Conservation (phyloP, 306 rosid species). For the Rubus parviflorus region DNA sequence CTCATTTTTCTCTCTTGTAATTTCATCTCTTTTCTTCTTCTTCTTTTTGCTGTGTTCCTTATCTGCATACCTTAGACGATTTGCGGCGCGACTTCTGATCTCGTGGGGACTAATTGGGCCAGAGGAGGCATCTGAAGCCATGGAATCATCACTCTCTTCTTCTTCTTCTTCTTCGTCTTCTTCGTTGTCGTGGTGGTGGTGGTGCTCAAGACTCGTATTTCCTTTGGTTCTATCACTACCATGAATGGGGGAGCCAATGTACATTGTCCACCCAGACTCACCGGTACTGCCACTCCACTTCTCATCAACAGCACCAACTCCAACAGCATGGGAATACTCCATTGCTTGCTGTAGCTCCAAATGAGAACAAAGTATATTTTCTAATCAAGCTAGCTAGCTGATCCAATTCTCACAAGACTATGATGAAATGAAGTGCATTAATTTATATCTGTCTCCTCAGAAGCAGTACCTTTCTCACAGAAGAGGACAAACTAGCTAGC, state of each 20-base stretch:
- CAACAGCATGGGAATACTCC: constrained; percentile 52
- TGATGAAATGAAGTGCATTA: constrained; percentile 15
- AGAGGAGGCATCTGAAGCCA: constrained; percentile 83
- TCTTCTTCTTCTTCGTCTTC: constrained; percentile 5
- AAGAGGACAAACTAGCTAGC: constrained; percentile 46
- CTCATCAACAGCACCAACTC: constrained; percentile 33
- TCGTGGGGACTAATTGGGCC: constrained; percentile 47
- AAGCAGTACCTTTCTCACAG: constrained; percentile 1
- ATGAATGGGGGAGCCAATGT: constrained; percentile 49
- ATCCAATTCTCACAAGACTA: constrained; percentile 7
- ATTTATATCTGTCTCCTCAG: constrained; percentile 20
- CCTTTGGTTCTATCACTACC: not conserved
- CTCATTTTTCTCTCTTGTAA: constrained; percentile 20
- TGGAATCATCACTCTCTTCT: constrained; percentile 58
- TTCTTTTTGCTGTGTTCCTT: constrained; percentile 28
- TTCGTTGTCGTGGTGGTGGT: not conserved
- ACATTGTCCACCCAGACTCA: constrained; percentile 82
- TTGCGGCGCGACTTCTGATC: constrained; percentile 28
- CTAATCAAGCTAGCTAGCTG: no score
- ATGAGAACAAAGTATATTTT: not conserved
- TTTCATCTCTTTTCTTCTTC: constrained; percentile 37
- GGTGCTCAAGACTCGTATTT: constrained; percentile 9
- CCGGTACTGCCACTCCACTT: constrained; percentile 27
- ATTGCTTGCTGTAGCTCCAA: constrained; percentile 34
- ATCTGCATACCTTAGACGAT: constrained; percentile 12